Conservation (phyloP, 2,329 filamentous ascomycete species). For the Leptographium wingfieldii region DNA sequence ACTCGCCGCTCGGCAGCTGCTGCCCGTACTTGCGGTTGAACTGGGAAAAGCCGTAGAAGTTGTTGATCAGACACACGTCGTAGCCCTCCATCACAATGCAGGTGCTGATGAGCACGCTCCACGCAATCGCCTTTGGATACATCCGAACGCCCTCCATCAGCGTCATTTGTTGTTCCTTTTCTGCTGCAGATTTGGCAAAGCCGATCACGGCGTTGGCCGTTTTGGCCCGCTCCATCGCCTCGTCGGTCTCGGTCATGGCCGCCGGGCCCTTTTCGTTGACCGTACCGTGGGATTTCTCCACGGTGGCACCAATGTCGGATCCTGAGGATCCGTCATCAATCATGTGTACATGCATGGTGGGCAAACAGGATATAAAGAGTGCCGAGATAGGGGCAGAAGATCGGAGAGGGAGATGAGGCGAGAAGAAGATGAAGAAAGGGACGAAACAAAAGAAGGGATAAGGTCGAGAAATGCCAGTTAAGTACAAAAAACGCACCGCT, state of each 20-base stretch:
- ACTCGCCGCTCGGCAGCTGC: constrained; percentile 28
- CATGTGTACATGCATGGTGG: background rate
- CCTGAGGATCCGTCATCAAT: background rate
- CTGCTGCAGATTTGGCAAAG: constrained; percentile 36
- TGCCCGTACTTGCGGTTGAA: constrained; percentile 47
- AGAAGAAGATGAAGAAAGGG: background rate
- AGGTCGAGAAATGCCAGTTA: background rate
- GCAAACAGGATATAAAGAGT: background rate
- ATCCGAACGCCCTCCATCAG: constrained; percentile 64
- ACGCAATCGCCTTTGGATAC: constrained; percentile 77
- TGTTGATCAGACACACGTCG: constrained; percentile 69
- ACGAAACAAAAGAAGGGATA: background rate
- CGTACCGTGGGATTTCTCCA: background rate
- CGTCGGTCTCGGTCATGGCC: background rate
- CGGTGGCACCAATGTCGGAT: background rate
- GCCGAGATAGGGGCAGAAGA: background rate
- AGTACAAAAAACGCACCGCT: background rate
- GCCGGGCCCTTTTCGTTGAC: background rate
- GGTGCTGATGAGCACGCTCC: constrained; percentile 78
- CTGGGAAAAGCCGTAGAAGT: constrained; percentile 46
- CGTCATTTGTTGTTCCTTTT: constrained; percentile 57
- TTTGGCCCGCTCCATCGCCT: constrained; percentile 4
- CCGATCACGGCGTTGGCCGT: constrained; percentile 21
- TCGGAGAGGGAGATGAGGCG: background rate
- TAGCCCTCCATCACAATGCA: constrained; percentile 90